Conservation (phyloP, 768 basidiomycete genomes). For the Rhodotorula babjevae region DNA sequence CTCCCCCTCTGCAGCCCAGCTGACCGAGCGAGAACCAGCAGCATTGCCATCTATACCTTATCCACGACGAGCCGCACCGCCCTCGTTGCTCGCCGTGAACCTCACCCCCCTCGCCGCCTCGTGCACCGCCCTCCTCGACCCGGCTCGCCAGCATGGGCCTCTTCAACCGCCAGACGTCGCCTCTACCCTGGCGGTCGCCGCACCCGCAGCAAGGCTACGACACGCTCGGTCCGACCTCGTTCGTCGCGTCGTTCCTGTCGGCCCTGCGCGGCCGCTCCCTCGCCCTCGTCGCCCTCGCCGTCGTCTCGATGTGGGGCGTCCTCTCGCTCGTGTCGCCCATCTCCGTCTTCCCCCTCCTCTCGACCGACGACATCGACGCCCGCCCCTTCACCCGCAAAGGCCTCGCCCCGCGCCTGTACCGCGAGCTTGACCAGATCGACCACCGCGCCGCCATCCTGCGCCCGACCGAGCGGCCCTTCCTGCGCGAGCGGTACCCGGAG, state of each 20-base stretch:
- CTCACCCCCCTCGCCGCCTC: not conserved
- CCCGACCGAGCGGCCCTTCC: slow-evolving; percentile 13
- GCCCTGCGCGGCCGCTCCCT: not conserved
- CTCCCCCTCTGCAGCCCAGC: not conserved
- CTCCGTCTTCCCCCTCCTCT: not conserved
- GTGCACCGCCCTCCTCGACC: too few species aligned
- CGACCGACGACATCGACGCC: not conserved
- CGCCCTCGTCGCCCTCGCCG: not conserved
- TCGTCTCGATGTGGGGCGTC: slow-evolving; percentile 13
- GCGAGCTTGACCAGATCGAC: slow-evolving; percentile 14
- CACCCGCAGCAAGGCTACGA: not conserved
- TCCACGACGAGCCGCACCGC: not conserved
- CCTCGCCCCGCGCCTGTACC: slow-evolving; percentile 7
- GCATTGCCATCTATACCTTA: not conserved
- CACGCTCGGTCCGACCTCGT: not conserved
- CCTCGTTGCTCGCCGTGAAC: too few species aligned
- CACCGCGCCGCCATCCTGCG: slow-evolving; percentile 18
- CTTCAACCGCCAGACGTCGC: not conserved
- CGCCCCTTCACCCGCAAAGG: slow-evolving; percentile 11
- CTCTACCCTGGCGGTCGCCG: not conserved
- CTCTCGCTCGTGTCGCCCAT: slow-evolving; percentile 2
- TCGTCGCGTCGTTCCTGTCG: not conserved
- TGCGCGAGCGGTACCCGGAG: not conserved
- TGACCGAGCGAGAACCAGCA: not conserved
- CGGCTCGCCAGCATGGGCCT: not conserved